These are phyloP conservation scores for Hura crepitans DNA, from an alignment of 441 rosid species.

Conservation along the genomic window DNA sequence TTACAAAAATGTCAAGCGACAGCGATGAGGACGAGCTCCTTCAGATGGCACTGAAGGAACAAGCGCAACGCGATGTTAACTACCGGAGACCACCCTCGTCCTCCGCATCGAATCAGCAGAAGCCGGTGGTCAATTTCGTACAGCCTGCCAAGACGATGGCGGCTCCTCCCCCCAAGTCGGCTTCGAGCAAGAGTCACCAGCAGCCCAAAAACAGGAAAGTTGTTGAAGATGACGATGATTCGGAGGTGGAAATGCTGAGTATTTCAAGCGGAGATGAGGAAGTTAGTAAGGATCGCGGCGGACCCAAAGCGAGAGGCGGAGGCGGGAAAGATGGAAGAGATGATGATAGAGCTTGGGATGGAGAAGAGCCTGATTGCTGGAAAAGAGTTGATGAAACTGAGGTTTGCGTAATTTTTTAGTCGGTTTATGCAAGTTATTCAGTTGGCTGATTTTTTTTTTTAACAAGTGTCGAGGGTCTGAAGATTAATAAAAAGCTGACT, in stretches of 20 bases:
- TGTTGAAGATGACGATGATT: constrained; percentile 68
- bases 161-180: constrained; percentile 21
- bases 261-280: constrained; percentile 98
- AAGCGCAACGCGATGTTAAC: constrained; percentile 66
- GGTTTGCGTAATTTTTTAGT: constrained; percentile 36
- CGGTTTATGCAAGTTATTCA: no score
- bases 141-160: constrained; percentile 49
- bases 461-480: neutral
- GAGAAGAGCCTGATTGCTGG: constrained; percentile 92
- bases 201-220: constrained; percentile 25
- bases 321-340: constrained; percentile 40
- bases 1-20: constrained; percentile 68
- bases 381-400: constrained; percentile 87
- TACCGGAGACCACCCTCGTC: constrained; percentile 54
- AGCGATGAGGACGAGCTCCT: constrained; percentile 97
- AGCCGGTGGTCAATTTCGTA: constrained; percentile 78
- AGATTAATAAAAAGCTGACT: neutral
- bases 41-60: constrained; percentile 94
- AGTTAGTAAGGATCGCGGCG: constrained; percentile 40
- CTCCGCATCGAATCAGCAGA: constrained; percentile 41
- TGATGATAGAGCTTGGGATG: constrained; percentile 75
- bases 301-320: constrained; percentile 34
- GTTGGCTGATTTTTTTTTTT: neutral
- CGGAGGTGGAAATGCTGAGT: constrained; percentile 96
- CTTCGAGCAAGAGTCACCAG: constrained; percentile 6